Evolutionary conservation across 2,329 filamentous ascomycete species (phyloP).

Genomic region (Trichoderma arundinaceum): DNA sequence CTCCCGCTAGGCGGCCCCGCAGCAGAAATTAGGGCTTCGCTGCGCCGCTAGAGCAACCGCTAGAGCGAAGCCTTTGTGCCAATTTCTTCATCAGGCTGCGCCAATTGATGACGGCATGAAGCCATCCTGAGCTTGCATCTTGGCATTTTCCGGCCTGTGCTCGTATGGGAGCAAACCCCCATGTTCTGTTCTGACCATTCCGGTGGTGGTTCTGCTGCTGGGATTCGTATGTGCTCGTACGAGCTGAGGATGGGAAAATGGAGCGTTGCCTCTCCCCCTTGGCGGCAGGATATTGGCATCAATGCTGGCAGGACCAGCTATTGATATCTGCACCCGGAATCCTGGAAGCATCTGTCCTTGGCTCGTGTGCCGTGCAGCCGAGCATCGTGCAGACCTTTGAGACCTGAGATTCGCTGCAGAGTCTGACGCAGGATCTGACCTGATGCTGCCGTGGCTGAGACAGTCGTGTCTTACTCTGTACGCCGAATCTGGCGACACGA

Average conservation of each 20-base stretch:
- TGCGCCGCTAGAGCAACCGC: neutral
- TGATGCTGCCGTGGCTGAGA: neutral
- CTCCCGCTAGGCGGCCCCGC: too few species aligned
- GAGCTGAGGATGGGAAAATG: too few species aligned
- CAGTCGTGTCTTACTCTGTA: neutral
- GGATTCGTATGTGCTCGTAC: too few species aligned
- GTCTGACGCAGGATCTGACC: neutral
- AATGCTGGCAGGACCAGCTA: too few species aligned
- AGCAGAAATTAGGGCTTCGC: too few species aligned
- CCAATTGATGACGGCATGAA: constrained; percentile 16
- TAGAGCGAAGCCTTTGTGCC: neutral
- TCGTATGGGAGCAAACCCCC: too few species aligned
- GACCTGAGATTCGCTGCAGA: neutral
- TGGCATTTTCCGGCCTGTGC: neutral
- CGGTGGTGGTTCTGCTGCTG: neutral
- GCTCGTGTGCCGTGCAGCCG: neutral
- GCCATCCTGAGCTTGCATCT: neutral
- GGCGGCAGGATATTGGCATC: too few species aligned
- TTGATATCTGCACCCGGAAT: neutral
- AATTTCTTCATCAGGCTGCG: constrained; percentile 15
- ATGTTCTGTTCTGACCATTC: neutral
- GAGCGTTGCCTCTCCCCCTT: too few species aligned
- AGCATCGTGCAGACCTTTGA: neutral
- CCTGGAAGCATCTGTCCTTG: neutral
- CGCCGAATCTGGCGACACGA: neutral